Base-by-base conservation (phyloP, 306 rosid species). In the Mucuna pruriens region DNA sequence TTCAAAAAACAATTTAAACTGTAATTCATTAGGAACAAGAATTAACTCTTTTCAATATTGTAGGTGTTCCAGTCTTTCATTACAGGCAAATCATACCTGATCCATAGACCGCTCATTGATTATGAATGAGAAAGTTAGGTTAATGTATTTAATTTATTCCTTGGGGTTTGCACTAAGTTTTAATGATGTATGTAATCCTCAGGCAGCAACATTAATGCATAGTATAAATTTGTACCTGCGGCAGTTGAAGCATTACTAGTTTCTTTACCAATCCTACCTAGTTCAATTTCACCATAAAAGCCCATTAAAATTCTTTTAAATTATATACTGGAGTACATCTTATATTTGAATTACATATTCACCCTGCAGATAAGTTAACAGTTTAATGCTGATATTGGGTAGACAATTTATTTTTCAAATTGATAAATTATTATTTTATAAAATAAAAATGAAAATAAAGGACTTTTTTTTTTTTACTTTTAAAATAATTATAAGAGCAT, bases 71-170 rank as follows among this genome's bases (percentile, higher is more conserved):
- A 10, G 22, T 44, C 36, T 58, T 73, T 29, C 39, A 20, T 4
- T 17, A 11, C 17, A 76, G 65, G 55, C 33, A 61, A 46, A 22
- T 19, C 16, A 44, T 51, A 13, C 10, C 34, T 36, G 39, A 33
- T 39, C 79, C 76, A 4, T 3, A 16, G 36, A 60, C 39, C 71
- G 49, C 36, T 20, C 65, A 58, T 57, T 71, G 52, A 66, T 52
- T 44, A 46, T 36, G 76, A 54, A 20, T 29, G 68, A 66, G 11
- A 51, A 45, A 36, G 87, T 79, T 72, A 23, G 74, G 77, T 71
- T 64, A 66, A 51, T 51, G 38, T 29, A 38, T 74, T 78, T 65
- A 77, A 77, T 78, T 62, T 51, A 40, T 77, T 71, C 33, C 34
- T 61, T 60, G 76, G 76, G 70, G 5, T 40, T 54, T 54, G 60